Percentiles rank a stretch among this genome's conserved stretches.
Evolutionary conservation across 2,329 filamentous ascomycete genomes (phyloP).

Genomic region (Aspergillus sp.): DNA sequence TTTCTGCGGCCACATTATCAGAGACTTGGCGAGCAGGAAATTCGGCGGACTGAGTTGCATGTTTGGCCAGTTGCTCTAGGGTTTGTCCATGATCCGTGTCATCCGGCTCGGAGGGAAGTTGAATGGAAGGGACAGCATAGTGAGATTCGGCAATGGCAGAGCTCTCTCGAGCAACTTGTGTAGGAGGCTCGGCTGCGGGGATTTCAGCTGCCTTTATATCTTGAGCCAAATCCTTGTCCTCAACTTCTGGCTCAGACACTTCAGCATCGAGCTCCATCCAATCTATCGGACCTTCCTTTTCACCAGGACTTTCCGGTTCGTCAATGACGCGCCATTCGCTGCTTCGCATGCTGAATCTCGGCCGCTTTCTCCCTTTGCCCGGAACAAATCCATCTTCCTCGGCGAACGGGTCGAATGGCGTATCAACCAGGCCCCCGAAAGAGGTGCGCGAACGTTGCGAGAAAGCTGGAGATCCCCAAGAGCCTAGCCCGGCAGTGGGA

Average conservation of each 20-base stretch:
- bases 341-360: slow-evolving; percentile 58
- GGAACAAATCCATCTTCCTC: slow-evolving; percentile 56
- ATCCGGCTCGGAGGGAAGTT: slow-evolving; percentile 9
- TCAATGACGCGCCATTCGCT: slow-evolving; percentile 66
- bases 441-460: slow-evolving; percentile 62
- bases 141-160: not conserved
- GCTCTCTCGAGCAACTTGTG: no score
- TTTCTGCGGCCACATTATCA: slow-evolving; percentile 2
- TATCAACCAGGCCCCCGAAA: slow-evolving; percentile 57
- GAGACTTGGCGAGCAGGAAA: slow-evolving; percentile 1
- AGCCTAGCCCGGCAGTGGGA: slow-evolving; percentile 33
- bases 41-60: slow-evolving; percentile 3
- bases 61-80: slow-evolving; percentile 1
- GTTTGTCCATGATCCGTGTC: not conserved
- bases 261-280: slow-evolving; percentile 21
- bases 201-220: not conserved
- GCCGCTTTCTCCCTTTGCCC: slow-evolving; percentile 58
- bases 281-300: slow-evolving; percentile 28
- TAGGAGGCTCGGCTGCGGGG: not conserved
- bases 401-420: slow-evolving; percentile 54
- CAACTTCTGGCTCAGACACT: slow-evolving; percentile 3
- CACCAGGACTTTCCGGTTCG: slow-evolving; percentile 59
- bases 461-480: slow-evolving; percentile 72
- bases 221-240: not conserved
- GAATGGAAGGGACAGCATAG: not conserved